Conservation (phyloP, 768 basidiomycete species). For the Boletus huronensis region DNA sequence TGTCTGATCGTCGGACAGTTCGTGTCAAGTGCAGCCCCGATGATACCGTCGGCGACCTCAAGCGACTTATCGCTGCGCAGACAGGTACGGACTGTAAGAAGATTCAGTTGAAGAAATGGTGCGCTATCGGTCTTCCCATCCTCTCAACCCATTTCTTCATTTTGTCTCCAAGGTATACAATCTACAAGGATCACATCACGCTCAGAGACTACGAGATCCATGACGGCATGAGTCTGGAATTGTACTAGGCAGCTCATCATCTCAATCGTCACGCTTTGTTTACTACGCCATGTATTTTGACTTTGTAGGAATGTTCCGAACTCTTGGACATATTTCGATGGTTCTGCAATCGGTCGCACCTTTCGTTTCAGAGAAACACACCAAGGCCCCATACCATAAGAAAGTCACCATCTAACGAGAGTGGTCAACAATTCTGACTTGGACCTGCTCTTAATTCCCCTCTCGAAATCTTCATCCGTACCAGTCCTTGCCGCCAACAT, state of each 20-base stretch:
- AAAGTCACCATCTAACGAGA: neutral
- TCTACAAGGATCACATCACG: conserved; percentile 95
- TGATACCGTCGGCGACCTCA: conserved; percentile 96
- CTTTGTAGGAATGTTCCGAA: conserved; percentile 6
- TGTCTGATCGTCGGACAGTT: conserved; percentile 46
- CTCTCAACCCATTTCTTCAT: neutral
- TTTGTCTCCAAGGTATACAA: conserved; percentile 69
- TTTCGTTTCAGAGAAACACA: neutral
- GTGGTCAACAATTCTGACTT: conserved; percentile 15
- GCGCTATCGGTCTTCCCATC: conserved; percentile 23
- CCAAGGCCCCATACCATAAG: neutral
- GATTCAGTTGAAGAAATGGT: conserved; percentile 98
- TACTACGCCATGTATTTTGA: conserved; percentile 6
- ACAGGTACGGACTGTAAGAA: conserved; percentile 83
- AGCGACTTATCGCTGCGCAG: conserved; percentile 95
- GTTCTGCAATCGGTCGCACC: neutral
- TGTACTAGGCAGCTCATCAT: conserved; percentile 54
- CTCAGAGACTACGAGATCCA: conserved; percentile 90
- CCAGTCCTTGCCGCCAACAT: conserved; percentile 12
- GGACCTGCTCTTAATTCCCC: conserved; percentile 14
- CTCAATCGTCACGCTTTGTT: neutral
- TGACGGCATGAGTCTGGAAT: conserved; percentile 90
- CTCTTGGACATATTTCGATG: neutral
- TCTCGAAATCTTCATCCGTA: neutral
- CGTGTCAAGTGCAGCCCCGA: conserved; percentile 94